Percentiles rank a stretch among this genome's conserved stretches.
Conservation (phyloP, 805 yeast genomes). For the Zygosaccharomyces gambellarensis region DNA sequence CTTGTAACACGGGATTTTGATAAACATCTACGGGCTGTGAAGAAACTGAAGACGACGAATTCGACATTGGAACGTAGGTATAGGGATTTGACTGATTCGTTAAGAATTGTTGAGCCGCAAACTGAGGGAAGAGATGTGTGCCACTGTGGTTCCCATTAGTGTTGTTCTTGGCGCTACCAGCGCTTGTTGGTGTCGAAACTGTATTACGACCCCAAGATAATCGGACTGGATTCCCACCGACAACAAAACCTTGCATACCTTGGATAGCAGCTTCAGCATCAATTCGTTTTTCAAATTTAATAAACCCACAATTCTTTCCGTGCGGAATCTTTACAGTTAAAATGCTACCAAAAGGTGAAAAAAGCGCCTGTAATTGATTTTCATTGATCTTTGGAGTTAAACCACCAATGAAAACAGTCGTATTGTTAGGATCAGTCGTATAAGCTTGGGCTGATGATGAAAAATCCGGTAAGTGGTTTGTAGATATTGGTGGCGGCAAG, state of each 20-base stretch:
- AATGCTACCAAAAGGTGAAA: constrained; percentile 70
- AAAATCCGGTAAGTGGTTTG: constrained; percentile 7
- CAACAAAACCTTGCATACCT: constrained; percentile 72
- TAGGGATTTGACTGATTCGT: constrained; percentile 9
- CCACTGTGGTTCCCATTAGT: background rate
- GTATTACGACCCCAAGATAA: constrained; percentile 65
- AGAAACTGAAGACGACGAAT: constrained; percentile 10
- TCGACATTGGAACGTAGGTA: constrained; percentile 12
- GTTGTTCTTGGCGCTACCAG: background rate
- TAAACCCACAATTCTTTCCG: constrained; percentile 77
- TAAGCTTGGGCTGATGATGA: constrained; percentile 38
- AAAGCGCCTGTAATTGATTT: constrained; percentile 52
- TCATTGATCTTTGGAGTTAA: constrained; percentile 58
- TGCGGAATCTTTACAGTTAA: constrained; percentile 68
- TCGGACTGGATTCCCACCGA: constrained; percentile 69
- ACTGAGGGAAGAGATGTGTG: background rate
- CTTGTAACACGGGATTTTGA: constrained; percentile 9
- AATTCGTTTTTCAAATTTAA: constrained; percentile 58
- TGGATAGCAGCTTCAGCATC: constrained; percentile 76
- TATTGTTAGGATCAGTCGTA: constrained; percentile 46
- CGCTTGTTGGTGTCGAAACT: constrained; percentile 4
- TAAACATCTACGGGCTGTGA: constrained; percentile 11
- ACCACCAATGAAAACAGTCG: constrained; percentile 78
- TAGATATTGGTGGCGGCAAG: constrained; percentile 7
- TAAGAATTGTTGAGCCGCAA: background rate